Conservation (phyloP, 345 rosid species). For the Hibiscus mutabilis region DNA sequence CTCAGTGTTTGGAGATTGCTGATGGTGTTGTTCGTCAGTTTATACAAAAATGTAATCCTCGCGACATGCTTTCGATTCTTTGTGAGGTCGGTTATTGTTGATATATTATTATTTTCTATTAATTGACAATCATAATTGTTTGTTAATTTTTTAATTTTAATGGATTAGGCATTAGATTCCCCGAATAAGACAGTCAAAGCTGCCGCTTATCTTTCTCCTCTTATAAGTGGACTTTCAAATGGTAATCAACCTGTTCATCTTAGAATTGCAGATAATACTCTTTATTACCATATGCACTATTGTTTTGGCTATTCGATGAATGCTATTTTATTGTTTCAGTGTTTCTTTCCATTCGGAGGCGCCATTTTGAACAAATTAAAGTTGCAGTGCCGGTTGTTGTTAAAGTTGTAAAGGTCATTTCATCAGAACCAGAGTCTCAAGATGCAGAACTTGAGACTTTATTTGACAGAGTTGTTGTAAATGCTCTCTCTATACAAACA, state of each 20-base stretch:
- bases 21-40: slow-evolving; percentile 43
- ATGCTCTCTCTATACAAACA: slow-evolving; percentile 50
- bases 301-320: not conserved
- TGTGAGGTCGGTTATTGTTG: slow-evolving; percentile 50
- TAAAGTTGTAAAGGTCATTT: slow-evolving; percentile 42
- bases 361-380: slow-evolving; percentile 70
- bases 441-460: slow-evolving; percentile 34
- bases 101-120: not conserved
- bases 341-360: slow-evolving; percentile 50
- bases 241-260: slow-evolving; percentile 33
- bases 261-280: not conserved
- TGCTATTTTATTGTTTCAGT: slow-evolving; percentile 39
- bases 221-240: slow-evolving; percentile 63
- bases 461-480: slow-evolving; percentile 49
- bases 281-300: no score
- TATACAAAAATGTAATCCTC: slow-evolving; percentile 53
- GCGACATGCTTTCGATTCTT: slow-evolving; percentile 79
- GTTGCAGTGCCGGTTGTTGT: slow-evolving; percentile 59
- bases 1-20: slow-evolving; percentile 39
- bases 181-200: slow-evolving; percentile 28
- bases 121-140: not conserved
- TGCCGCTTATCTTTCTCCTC: slow-evolving; percentile 47
- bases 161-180: slow-evolving; percentile 63
- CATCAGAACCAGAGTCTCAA: slow-evolving; percentile 29
- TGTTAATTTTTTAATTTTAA: not conserved